Conservation (phyloP, 352 stramenopile species). For the Globisporangium perplexum region DNA sequence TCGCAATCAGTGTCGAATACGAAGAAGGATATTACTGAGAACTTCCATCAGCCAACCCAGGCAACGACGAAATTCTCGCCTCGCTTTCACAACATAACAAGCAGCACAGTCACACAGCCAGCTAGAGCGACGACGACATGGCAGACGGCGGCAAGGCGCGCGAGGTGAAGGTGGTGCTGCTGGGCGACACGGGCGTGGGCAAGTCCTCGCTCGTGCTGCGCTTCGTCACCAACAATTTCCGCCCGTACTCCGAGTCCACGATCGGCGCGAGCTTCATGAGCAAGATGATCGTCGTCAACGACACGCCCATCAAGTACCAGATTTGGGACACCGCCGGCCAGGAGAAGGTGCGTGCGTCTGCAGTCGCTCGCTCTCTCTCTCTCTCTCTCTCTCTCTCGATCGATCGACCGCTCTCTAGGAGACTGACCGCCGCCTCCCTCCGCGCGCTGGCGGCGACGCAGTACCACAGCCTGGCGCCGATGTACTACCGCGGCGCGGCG, state of each 20-base stretch:
- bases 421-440: background rate
- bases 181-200: constrained; percentile 93
- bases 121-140: constrained; percentile 21
- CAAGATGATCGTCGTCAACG: constrained; percentile 93
- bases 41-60: no score
- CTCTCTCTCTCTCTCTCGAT: background rate
- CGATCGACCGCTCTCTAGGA: no score
- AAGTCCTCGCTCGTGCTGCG: constrained; percentile 95
- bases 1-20: no score
- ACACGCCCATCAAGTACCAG: constrained; percentile 94
- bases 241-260: constrained; percentile 94
- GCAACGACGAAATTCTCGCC: no score
- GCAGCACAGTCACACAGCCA: background rate
- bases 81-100: background rate
- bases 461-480: constrained; percentile 96
- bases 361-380: no score
- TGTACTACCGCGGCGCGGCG: constrained; percentile 98
- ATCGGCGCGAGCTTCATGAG: constrained; percentile 97
- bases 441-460: constrained; percentile 16
- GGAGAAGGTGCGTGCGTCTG: constrained; percentile 57
- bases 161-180: constrained; percentile 88
- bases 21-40: no score
- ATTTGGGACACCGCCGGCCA: constrained; percentile 99
- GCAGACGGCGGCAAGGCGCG: constrained; percentile 70
- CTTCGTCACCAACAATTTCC: constrained; percentile 97